phyloP scores from a whole-genome alignment of 108 stramenopile species.

The Aureococcus anophagefferens region DNA sequence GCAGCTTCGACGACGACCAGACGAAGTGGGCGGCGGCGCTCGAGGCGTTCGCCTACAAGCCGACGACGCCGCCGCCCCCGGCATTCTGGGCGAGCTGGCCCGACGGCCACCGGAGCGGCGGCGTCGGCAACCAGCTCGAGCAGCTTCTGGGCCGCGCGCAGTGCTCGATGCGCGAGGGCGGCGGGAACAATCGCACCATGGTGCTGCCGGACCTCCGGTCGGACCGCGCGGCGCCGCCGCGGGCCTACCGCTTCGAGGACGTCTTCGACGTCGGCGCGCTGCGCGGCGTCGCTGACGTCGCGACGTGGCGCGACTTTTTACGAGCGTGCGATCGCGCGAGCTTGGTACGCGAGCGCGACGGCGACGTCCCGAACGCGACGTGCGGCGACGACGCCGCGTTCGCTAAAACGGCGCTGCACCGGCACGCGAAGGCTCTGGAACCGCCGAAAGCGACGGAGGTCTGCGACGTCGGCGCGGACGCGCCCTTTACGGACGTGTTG shows the following conservation, averaged over 20 bases:
- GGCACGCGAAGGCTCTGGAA: too few species aligned
- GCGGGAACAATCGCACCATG: background rate
- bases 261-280: background rate
- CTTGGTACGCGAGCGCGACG: too few species aligned
- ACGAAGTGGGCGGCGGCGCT: too few species aligned
- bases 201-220: background rate
- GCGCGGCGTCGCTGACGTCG: background rate
- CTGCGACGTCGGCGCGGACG: too few species aligned
- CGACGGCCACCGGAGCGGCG: background rate
- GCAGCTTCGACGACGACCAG: too few species aligned
- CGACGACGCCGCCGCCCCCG: too few species aligned
- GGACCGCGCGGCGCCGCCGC: background rate
- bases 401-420: too few species aligned
- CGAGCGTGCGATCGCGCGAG: background rate
- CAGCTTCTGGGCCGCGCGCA: background rate
- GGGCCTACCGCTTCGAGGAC: background rate
- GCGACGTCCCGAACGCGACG: too few species aligned
- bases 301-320: background rate
- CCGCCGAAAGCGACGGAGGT: too few species aligned
- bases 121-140: background rate
- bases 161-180: background rate
- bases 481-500: too few species aligned
- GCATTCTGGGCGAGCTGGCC: background rate
- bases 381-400: too few species aligned
- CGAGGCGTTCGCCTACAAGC: too few species aligned